These are phyloP conservation scores for Syzygium grande DNA, from an alignment of 345 rosid species.

Conservation along the genomic window DNA sequence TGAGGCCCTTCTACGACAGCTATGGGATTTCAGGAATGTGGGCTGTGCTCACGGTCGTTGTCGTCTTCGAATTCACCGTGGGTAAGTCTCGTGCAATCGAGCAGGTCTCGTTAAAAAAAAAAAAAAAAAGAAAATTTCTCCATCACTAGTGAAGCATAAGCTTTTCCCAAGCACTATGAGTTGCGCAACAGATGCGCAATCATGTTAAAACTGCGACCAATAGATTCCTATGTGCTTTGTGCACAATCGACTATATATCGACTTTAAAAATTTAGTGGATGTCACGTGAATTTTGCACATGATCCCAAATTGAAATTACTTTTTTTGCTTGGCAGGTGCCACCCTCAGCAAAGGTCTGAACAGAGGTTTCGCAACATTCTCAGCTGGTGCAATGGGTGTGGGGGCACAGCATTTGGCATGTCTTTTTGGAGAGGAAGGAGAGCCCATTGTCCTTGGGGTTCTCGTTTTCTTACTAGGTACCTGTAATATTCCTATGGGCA, in stretches of 20 bases:
- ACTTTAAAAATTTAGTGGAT: background rate
- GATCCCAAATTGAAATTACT: background rate
- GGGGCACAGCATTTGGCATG: constrained; percentile 56
- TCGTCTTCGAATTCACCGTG: constrained; percentile 69
- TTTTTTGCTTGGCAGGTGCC: constrained; percentile 31
- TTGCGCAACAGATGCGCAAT: background rate
- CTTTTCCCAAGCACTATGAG: background rate
- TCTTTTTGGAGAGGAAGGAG: constrained; percentile 47
- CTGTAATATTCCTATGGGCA: background rate
- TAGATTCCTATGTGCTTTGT: background rate
- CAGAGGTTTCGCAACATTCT: constrained; percentile 61
- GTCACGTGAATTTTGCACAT: background rate
- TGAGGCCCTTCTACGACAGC: constrained; percentile 51
- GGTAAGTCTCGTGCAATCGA: constrained; percentile 30
- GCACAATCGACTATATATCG: background rate
- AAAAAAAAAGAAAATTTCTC: background rate
- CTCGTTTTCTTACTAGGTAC: constrained; percentile 61
- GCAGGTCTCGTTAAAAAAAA: background rate
- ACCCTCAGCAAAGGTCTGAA: constrained; percentile 60
- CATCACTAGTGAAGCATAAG: background rate
- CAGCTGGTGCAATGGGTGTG: constrained; percentile 53
- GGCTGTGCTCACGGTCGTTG: constrained; percentile 83
- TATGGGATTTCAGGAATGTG: constrained; percentile 75
- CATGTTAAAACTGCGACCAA: background rate
- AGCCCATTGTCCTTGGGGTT: constrained; percentile 55